Evolutionary conservation across 495 filamentous ascomycete genomes (phyloP).

Genomic region (Tuber brumale): DNA sequence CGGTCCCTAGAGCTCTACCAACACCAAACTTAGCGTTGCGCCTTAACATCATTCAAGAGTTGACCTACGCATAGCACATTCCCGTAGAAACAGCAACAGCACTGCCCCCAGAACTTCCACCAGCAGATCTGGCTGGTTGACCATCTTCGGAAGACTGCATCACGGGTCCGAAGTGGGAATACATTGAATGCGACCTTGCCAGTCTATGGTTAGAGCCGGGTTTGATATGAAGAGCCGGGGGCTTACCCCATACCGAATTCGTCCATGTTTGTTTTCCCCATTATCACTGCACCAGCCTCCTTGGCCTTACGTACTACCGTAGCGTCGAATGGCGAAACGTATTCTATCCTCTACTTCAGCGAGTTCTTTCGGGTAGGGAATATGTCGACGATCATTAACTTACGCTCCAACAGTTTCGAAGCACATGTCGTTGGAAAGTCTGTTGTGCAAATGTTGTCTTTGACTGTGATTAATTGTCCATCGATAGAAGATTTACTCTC

Average conservation of each 20-base stretch:
- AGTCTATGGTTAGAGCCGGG: not conserved
- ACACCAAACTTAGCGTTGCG: conserved; percentile 11
- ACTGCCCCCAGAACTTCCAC: conserved; percentile 91
- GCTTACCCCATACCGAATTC: conserved; percentile 90
- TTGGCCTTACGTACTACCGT: conserved; percentile 67
- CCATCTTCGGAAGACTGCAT: conserved; percentile 44
- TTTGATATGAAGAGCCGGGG: conserved; percentile 7
- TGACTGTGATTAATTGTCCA: conserved; percentile 59
- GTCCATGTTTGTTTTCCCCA: conserved; percentile 86
- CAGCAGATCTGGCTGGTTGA: conserved; percentile 56
- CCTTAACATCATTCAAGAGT: conserved; percentile 12
- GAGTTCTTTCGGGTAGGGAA: not conserved
- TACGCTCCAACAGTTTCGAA: conserved; percentile 54
- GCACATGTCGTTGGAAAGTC: conserved; percentile 62
- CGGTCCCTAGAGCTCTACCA: conserved; percentile 72
- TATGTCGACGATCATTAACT: conserved; percentile 23
- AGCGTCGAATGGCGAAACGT: conserved; percentile 63
- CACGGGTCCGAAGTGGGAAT: conserved; percentile 68
- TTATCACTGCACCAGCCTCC: conserved; percentile 57
- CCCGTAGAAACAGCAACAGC: conserved; percentile 72
- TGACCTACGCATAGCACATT: conserved; percentile 59
- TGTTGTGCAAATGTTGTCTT: conserved; percentile 69
- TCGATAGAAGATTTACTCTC: conserved; percentile 36
- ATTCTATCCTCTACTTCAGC: conserved; percentile 19
- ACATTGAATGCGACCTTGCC: conserved; percentile 61